Evolutionary conservation across 2,329 filamentous ascomycete species (phyloP).

Genomic region (Samsoniella hepiali): DNA sequence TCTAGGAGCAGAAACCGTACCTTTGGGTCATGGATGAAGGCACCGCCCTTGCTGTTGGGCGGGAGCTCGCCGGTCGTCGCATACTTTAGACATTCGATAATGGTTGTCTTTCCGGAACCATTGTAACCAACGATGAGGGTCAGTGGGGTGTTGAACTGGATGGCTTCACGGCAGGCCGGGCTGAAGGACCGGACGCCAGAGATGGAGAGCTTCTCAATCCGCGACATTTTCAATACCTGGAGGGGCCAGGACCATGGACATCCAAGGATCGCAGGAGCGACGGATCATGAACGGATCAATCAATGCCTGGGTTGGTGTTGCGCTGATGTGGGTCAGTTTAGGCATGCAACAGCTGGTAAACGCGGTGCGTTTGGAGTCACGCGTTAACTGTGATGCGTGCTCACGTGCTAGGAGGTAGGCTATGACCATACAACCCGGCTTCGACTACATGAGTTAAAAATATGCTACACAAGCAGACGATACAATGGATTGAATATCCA

Average conservation of each 20-base stretch:
- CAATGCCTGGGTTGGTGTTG: neutral
- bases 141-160: conserved; percentile 84
- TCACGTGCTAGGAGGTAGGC: conserved; percentile 21
- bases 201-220: conserved; percentile 87
- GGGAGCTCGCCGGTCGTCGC: conserved; percentile 91
- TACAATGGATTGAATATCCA: neutral
- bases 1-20: conserved; percentile 34
- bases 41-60: conserved; percentile 83
- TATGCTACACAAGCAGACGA: too few relatives aligned
- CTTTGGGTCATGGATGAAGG: conserved; percentile 97
- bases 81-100: conserved; percentile 98
- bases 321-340: conserved; percentile 2
- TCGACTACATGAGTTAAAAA: too few relatives aligned
- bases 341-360: conserved; percentile 6
- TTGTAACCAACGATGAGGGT: conserved; percentile 97
- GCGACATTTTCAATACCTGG: conserved; percentile 55
- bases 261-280: neutral
- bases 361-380: conserved; percentile 15
- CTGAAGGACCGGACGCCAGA: conserved; percentile 82
- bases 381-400: conserved; percentile 24
- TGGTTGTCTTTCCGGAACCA: conserved; percentile 96
- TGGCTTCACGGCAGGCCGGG: conserved; percentile 68
- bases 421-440: too few relatives aligned
- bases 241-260: neutral
- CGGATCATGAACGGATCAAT: conserved; percentile 2